Evolutionary conservation across 495 filamentous ascomycete species (phyloP), one percentile per base, ranked within the genome.

Genomic region (Sabuloglossum arenarium): DNA sequence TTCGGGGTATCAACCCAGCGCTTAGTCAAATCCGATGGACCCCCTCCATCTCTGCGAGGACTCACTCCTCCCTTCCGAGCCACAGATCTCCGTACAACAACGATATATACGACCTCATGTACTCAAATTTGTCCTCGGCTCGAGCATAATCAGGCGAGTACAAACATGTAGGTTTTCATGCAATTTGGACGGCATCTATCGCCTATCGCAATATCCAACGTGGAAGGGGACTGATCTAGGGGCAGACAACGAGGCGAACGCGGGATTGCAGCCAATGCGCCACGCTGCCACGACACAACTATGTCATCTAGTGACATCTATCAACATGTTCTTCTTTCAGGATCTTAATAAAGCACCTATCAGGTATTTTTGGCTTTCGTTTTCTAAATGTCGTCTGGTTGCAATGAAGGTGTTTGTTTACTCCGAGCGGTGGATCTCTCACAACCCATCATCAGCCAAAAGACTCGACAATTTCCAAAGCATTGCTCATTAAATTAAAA

Each of bases 21-120:
- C 45, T 47, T 47, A 47, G 45, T 47, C 45, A 47, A 47, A 24
- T 47, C 45, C 45, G 45, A 47, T 24, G 45, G 45, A 47, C 45
- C 45, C 45, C 45, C 45, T 47, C 45, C 45, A 47, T 8, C 45
- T 19, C 45, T 3, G n/a, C 19, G 10, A 47, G 24, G 45, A 47
- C 45, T 47, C 34, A 47, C 45, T 47, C 12, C 45, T 27, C 9
- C n/a, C 19, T 2, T 3, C n/a, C 19, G 8, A 8, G 19, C 12
- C 45, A 47, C 45, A 47, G 9, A 47, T 1, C 21, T 8, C 45
- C n/a, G 24, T 27, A n/a, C 45, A 24, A 47, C 45, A n/a, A 47
- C 45, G 21, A n/a, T 47, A 3, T n/a, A 47, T 47, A 27, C 45
- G 45, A 47, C 45, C 23, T 47, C 45, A 47, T 23, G 45, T 47